These are phyloP conservation scores for Fusarium tupiense DNA, from an alignment of 2,329 filamentous ascomycete species.

Conservation along the genomic window DNA sequence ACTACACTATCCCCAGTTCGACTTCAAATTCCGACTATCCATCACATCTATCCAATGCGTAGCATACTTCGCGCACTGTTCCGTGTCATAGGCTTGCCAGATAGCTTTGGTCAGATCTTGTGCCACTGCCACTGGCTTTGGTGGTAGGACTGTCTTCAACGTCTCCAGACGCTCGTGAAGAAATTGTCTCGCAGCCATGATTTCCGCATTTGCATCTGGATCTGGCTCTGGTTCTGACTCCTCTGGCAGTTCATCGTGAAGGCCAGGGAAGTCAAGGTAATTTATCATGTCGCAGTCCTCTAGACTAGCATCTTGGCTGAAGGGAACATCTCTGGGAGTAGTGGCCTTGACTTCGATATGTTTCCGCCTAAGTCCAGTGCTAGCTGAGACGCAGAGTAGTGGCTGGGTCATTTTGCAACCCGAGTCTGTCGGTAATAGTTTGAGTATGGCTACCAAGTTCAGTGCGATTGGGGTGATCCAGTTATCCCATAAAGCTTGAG, in stretches of 20 bases:
- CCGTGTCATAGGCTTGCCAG: not conserved
- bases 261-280: not conserved
- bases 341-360: not conserved
- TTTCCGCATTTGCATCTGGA: not conserved
- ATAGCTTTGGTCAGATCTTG: not conserved
- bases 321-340: not conserved
- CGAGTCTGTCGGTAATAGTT: not conserved
- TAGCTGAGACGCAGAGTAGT: not conserved
- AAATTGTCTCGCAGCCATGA: not conserved
- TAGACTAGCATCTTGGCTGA: not conserved
- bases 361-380: not conserved
- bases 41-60: not conserved
- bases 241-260: not conserved
- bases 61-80: not conserved
- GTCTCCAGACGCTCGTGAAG: not conserved
- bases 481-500: not conserved
- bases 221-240: not conserved
- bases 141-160: not conserved
- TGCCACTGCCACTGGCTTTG: not conserved
- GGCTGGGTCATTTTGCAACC: not conserved
- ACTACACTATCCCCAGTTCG: not conserved
- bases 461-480: not conserved
- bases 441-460: not conserved
- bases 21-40: not conserved
- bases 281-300: not conserved